These are phyloP conservation scores for Psidium guajava DNA, from an alignment of 345 rosid species.

Conservation along the genomic window DNA sequence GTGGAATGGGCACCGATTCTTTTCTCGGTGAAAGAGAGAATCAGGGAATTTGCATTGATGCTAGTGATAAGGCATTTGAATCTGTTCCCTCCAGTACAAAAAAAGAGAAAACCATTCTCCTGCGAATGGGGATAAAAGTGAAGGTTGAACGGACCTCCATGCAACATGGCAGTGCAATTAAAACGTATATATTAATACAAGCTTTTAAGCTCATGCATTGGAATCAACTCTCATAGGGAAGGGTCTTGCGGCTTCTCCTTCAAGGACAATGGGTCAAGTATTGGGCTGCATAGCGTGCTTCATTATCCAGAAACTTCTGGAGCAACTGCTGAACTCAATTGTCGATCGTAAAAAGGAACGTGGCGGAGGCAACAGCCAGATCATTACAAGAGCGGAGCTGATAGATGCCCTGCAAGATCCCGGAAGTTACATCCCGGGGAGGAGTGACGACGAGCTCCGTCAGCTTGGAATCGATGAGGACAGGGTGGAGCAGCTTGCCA, in stretches of 20 bases:
- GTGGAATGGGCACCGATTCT: background rate
- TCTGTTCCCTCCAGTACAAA: background rate
- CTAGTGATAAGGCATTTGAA: background rate
- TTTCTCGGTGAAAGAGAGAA: background rate
- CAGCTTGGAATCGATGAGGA: accelerated
- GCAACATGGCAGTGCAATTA: too few relatives aligned
- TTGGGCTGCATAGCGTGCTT: background rate
- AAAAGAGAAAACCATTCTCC: background rate
- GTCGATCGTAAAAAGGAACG: background rate
- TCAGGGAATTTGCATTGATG: background rate
- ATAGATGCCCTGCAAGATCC: background rate
- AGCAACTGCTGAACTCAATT: background rate
- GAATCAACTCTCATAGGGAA: too few relatives aligned
- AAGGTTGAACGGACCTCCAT: too few relatives aligned
- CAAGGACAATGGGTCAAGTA: background rate
- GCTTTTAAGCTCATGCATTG: too few relatives aligned
- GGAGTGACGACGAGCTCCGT: background rate
- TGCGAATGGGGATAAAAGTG: too few relatives aligned
- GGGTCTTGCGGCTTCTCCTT: background rate
- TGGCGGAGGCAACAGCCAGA: too few relatives aligned
- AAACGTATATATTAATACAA: too few relatives aligned
- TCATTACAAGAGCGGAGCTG: too few relatives aligned
- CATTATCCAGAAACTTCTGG: background rate
- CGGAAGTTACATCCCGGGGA: background rate
- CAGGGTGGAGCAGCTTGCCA: background rate